Evolutionary conservation across 352 stramenopile species (phyloP).

Genomic region (Elongisporangium prolatum): DNA sequence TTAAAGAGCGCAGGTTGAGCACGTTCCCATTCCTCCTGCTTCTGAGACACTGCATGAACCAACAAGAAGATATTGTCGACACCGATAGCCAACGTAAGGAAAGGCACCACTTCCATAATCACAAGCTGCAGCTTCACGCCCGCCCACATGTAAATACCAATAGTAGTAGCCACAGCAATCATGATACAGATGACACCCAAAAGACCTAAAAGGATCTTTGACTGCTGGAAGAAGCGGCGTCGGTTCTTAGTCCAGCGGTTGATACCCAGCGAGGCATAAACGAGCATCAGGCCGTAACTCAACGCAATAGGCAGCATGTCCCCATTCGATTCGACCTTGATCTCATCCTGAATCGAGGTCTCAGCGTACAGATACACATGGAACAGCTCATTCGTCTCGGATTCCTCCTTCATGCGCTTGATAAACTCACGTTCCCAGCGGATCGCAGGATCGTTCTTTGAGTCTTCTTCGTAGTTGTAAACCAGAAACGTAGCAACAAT

Average conservation of each 20-base stretch:
- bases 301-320: slow-evolving; percentile 38
- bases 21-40: slow-evolving; percentile 37
- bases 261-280: slow-evolving; percentile 67
- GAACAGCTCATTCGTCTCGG: slow-evolving; percentile 40
- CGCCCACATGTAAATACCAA: slow-evolving; percentile 64
- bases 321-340: slow-evolving; percentile 39
- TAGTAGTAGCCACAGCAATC: slow-evolving; percentile 50
- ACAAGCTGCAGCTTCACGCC: slow-evolving; percentile 64
- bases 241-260: slow-evolving; percentile 44
- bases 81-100: slow-evolving; percentile 64
- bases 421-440: slow-evolving; percentile 70
- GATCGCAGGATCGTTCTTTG: slow-evolving; percentile 37
- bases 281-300: slow-evolving; percentile 62
- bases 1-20: slow-evolving; percentile 48
- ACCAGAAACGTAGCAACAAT: slow-evolving; percentile 41
- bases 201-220: slow-evolving; percentile 61
- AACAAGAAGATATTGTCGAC: slow-evolving; percentile 72
- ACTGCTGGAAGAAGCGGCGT: slow-evolving; percentile 50
- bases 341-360: slow-evolving; percentile 54
- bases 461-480: slow-evolving; percentile 42
- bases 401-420: slow-evolving; percentile 47
- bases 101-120: slow-evolving; percentile 60
- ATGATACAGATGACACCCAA: slow-evolving; percentile 60
- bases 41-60: slow-evolving; percentile 45
- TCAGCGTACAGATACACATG: slow-evolving; percentile 65